Evolutionary conservation across 495 filamentous ascomycete genomes (phyloP).

Genomic region (Echria macrotheca): DNA sequence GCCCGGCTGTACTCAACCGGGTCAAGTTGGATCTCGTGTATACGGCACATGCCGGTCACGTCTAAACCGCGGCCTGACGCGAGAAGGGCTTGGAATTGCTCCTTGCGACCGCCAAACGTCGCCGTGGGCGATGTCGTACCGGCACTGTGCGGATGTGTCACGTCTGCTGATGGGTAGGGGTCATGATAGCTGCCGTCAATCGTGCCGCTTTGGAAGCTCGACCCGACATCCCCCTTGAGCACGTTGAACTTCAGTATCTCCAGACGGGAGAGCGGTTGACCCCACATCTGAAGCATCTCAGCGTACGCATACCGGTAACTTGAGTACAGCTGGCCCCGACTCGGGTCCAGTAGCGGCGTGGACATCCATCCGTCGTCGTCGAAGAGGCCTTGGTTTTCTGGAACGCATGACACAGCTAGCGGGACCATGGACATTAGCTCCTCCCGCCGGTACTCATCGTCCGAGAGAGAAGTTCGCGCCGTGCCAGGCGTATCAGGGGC

Average conservation of each 20-base stretch:
- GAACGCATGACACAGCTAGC: slow-evolving; percentile 52
- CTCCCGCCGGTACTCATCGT: slow-evolving; percentile 39
- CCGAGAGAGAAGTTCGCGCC: slow-evolving; percentile 41
- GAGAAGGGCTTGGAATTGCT: slow-evolving; percentile 34
- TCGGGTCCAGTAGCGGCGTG: slow-evolving; percentile 63
- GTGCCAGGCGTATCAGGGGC: slow-evolving; percentile 36
- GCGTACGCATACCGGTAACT: slow-evolving; percentile 78
- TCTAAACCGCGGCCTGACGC: slow-evolving; percentile 48
- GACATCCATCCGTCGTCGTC: slow-evolving; percentile 68
- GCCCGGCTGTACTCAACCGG: slow-evolving; percentile 38
- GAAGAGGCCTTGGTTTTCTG: slow-evolving; percentile 73
- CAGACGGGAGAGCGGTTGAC: slow-evolving; percentile 64
- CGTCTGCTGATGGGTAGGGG: slow-evolving; percentile 20
- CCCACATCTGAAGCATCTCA: slow-evolving; percentile 75
- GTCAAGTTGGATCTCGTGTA: slow-evolving; percentile 51
- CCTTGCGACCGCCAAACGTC: slow-evolving; percentile 39
- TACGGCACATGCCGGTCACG: slow-evolving; percentile 53
- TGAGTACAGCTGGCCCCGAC: slow-evolving; percentile 52
- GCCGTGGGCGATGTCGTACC: slow-evolving; percentile 40
- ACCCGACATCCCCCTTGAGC: slow-evolving; percentile 39
- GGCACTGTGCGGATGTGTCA: slow-evolving; percentile 19
- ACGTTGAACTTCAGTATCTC: slow-evolving; percentile 83
- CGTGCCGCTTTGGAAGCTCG: slow-evolving; percentile 20
- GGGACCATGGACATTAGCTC: slow-evolving; percentile 37
- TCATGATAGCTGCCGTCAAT: slow-evolving; percentile 28